A percentile compares a stretch with the other conserved stretches of the same genome.
phyloP scores from a whole-genome alignment of 2,329 filamentous ascomycete genomes.

The Penicillium thymicola region DNA sequence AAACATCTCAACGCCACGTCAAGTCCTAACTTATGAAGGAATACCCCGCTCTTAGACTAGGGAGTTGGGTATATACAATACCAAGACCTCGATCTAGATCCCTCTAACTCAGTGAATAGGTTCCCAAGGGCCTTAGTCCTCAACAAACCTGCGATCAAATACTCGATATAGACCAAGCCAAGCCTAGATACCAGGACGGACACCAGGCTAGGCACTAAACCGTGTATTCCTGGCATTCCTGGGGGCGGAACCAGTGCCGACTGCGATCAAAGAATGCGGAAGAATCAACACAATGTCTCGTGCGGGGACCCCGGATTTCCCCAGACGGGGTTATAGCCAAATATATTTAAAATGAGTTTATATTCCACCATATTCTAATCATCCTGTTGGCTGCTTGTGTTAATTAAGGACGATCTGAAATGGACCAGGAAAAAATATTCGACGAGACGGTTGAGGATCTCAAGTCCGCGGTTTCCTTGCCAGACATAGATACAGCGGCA shows the following conservation, averaged over 20 bases:
- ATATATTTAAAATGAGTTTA: background rate
- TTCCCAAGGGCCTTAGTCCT: background rate
- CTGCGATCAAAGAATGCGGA: background rate
- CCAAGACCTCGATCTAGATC: background rate
- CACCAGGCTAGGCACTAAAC: background rate
- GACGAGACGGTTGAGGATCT: conserved; percentile 19
- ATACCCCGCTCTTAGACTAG: background rate
- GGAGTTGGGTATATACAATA: background rate
- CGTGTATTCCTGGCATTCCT: background rate
- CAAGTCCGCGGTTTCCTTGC: conserved; percentile 4
- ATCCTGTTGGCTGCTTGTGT: background rate
- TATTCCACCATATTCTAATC: background rate
- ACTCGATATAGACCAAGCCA: background rate
- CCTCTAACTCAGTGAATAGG: background rate
- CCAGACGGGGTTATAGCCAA: background rate
- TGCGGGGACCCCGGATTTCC: conserved; percentile 7
- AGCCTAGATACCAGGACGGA: background rate
- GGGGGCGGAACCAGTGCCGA: background rate
- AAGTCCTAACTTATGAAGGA: background rate
- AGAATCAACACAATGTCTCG: background rate
- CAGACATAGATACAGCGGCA: conserved; percentile 27
- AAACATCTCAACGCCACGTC: background rate
- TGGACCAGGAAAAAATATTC: conserved; percentile 13
- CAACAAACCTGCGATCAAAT: background rate
- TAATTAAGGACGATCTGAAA: background rate